Base-by-base conservation (phyloP, 2,329 filamentous ascomycete genomes). In the Didymella pinodella region DNA sequence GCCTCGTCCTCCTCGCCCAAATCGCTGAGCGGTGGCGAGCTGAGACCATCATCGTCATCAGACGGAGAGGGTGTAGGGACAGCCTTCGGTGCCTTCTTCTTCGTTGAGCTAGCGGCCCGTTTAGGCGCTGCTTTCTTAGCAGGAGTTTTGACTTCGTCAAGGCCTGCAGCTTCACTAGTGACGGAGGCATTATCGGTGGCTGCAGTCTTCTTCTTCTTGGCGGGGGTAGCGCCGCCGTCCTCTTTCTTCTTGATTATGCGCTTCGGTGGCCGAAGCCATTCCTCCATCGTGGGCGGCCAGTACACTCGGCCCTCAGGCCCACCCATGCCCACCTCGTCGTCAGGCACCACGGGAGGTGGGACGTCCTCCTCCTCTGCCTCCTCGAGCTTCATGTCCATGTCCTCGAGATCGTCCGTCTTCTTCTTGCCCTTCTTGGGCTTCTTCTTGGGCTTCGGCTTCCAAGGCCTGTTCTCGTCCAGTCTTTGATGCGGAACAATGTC, bases 231-330 rank as follows among this genome's bases (percentile, higher is more conserved):
- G 28, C 38, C 48, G 73, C 76, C 46, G 6, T 77, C 74, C 10
- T 84, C 77, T 79, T 88, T 74, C 69, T 81, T 82, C 71, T 86
- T 88, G 22, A 86, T 75, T 63, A 89, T 85, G 56, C 87, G 85
- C 80, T 96, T 97, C 76, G 85, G 88, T 0, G 93, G 92, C 54
- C 88, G 84, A 22, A 97, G 79, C 92, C 93, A 97, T 62, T 96
- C 90, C 74, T 97, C 93, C 87, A 93, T 92, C 0, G 91, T 91
- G 1, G 87, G 83, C 0, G 93, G 93, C 93, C 94, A 97, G 74
- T 96, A 97, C 0, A 97, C 94, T 41, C 93, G 83, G 48, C 88
- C 83, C 26, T 94, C 84, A 0, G 89, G 86, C 0, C 94, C 94
- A 38, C 94, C 94, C 93, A 97, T 97, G 2, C 87, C 88, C 12